A percentile compares a stretch with the other conserved stretches of the same genome.
phyloP scores from a whole-genome alignment of 108 stramenopile species.

The Thalassiosira profunda region DNA sequence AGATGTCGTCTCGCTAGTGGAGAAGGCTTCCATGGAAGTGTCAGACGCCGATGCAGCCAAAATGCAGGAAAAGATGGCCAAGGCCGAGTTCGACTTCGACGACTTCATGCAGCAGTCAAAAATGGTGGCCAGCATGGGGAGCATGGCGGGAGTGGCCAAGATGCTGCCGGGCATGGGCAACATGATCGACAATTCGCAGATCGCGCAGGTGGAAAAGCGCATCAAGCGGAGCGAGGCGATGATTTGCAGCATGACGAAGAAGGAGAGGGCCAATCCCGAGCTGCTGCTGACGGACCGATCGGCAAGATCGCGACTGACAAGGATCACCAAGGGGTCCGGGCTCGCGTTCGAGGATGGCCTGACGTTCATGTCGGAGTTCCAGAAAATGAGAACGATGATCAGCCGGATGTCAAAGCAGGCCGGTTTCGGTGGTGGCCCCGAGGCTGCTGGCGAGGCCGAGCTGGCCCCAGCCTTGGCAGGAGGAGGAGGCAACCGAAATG shows the following conservation, averaged over 20 bases:
- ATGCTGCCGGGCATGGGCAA: conserved; percentile 96
- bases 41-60: conserved; percentile 84
- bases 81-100: conserved; percentile 94
- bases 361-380: conserved; percentile 93
- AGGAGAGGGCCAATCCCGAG: conserved; percentile 89
- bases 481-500: conserved; percentile 72
- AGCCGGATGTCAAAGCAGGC: conserved; percentile 93
- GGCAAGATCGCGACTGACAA: conserved; percentile 69
- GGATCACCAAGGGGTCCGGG: conserved; percentile 91
- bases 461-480: conserved; percentile 59
- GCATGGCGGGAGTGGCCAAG: conserved; percentile 90
- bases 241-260: conserved; percentile 93
- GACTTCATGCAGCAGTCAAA: conserved; percentile 91
- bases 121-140: conserved; percentile 91
- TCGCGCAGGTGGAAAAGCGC: conserved; percentile 72
- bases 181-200: conserved; percentile 65
- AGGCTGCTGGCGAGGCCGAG: conserved; percentile 27
- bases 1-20: conserved; percentile 95
- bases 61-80: conserved; percentile 91
- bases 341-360: conserved; percentile 67
- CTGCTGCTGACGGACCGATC: conserved; percentile 84
- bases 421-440: conserved; percentile 41
- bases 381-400: conserved; percentile 97
- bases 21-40: conserved; percentile 93
- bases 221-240: conserved; percentile 89